A percentile compares a stretch with the other conserved stretches of the same genome.
These are phyloP conservation scores for Ustilago sp. DNA, from an alignment of 1,284 basidiomycete genomes.

Conservation along the genomic window DNA sequence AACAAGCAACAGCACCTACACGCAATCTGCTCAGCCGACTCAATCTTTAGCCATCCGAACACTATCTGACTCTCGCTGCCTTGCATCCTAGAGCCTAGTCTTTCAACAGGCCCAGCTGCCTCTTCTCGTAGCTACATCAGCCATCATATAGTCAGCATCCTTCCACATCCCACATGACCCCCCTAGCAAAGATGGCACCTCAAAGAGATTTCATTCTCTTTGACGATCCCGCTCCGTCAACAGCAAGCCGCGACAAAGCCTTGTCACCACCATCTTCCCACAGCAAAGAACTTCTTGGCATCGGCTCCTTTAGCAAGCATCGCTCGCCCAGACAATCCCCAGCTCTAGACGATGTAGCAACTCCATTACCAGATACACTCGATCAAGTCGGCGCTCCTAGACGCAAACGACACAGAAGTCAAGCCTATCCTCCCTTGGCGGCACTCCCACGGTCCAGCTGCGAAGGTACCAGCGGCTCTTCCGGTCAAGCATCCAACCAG, in stretches of 20 bases:
- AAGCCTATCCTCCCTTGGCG: slow-evolving; percentile 30
- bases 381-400: slow-evolving; percentile 32
- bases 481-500: slow-evolving; percentile 22
- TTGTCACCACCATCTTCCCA: slow-evolving; percentile 10
- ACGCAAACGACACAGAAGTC: slow-evolving; percentile 49
- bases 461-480: slow-evolving; percentile 25
- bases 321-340: slow-evolving; percentile 51
- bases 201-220: slow-evolving; percentile 60
- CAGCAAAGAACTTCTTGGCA: slow-evolving; percentile 5
- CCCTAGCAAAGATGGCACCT: slow-evolving; percentile 25
- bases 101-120: background rate
- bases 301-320: slow-evolving; percentile 40
- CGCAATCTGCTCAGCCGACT: background rate
- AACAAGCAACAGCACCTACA: background rate
- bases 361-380: slow-evolving; percentile 28
- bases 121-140: background rate
- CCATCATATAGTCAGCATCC: background rate
- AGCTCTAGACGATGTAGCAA: slow-evolving; percentile 34
- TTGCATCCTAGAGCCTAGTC: background rate
- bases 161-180: background rate
- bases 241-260: slow-evolving; percentile 1
- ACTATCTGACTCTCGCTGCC: background rate
- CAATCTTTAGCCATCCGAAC: background rate
- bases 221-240: slow-evolving; percentile 41
- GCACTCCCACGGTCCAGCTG: slow-evolving; percentile 25